Evolutionary conservation across 75 land plant genomes (phyloP), one percentile per base, ranked within the genome.

Genomic region (Cryptomeria japonica): DNA sequence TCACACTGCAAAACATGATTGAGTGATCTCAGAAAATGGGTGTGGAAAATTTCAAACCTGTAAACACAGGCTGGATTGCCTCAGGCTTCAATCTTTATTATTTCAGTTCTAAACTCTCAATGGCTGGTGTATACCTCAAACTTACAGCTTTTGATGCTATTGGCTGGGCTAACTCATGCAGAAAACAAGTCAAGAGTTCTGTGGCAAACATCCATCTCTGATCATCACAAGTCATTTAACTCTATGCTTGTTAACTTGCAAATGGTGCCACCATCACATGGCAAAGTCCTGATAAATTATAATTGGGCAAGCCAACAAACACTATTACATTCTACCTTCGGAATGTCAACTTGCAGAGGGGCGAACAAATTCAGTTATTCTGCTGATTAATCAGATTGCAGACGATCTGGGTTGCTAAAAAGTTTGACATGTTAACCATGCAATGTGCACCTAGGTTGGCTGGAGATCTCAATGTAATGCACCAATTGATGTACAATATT

Each of bases 381-480:
- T 82, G 22, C 82, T 82, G 51, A 44, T 44, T 16, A 82, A 41
- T 46, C 84, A 12, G 28, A 82, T 46, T 82, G 84, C 16, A 42
- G 41, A 82, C 9, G 16, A 51, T 19, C 49, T 44, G 84, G 84
- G 15, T 82, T 82, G 53, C 53, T n/a, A 82, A 42, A 31, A 46
- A 80, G 32, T 82, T 82, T 82, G 31, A 82, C 46, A 46, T 46
- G 84, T 49, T 82, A 80, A 80, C 28, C 9, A 80, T 80, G 10
- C 6, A 10, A 39, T 12, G 2, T n/a, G 14, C 53, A 44, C n/a
- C 53, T 28, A 82, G 31, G 34, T 31, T 82, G 84, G 32, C 49
- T 46, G 32, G 84, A 41, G 49, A 28, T 13, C 34, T 82, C 84
- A 82, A 13, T 82, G 28, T 82, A n/a, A 32, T n/a, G 32, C 49